phyloP scores from a whole-genome alignment of 2,329 filamentous ascomycete species.

The Fusarium coicis region DNA sequence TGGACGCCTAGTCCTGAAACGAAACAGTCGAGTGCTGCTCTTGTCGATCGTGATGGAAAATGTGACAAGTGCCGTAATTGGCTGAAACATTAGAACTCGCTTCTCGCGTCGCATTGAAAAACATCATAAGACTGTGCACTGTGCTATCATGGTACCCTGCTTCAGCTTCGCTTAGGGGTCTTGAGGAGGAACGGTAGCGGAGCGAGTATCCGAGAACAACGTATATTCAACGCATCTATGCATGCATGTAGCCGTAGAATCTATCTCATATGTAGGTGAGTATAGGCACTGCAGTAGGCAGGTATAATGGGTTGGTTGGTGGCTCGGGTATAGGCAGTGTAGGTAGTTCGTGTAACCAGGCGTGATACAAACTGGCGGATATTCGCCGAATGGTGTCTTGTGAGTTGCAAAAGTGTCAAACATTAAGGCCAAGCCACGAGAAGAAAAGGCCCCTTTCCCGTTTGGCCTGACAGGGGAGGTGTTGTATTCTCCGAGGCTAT shows the following conservation, averaged over 20 bases:
- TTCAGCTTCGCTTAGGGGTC: constrained; percentile 14
- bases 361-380: not conserved
- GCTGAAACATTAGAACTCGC: constrained; percentile 8
- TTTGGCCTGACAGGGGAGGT: constrained; percentile 35
- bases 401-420: constrained; percentile 19
- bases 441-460: constrained; percentile 31
- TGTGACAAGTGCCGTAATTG: constrained; percentile 38
- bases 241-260: constrained; percentile 13
- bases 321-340: not conserved
- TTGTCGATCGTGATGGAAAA: constrained; percentile 38
- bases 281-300: not conserved
- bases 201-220: constrained; percentile 2
- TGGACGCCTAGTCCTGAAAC: constrained; percentile 29
- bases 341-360: not conserved
- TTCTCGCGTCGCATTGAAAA: constrained; percentile 13
- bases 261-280: constrained; percentile 2
- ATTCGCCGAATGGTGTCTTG: constrained; percentile 9
- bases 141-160: constrained; percentile 5
- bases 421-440: constrained; percentile 13
- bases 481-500: constrained; percentile 31
- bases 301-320: not conserved
- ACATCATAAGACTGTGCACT: constrained; percentile 10
- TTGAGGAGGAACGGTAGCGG: not conserved
- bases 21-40: constrained; percentile 14
- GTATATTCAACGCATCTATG: constrained; percentile 10